These are phyloP conservation scores for Penicillium arizonense DNA, from an alignment of 495 filamentous ascomycete genomes.

Conservation along the genomic window DNA sequence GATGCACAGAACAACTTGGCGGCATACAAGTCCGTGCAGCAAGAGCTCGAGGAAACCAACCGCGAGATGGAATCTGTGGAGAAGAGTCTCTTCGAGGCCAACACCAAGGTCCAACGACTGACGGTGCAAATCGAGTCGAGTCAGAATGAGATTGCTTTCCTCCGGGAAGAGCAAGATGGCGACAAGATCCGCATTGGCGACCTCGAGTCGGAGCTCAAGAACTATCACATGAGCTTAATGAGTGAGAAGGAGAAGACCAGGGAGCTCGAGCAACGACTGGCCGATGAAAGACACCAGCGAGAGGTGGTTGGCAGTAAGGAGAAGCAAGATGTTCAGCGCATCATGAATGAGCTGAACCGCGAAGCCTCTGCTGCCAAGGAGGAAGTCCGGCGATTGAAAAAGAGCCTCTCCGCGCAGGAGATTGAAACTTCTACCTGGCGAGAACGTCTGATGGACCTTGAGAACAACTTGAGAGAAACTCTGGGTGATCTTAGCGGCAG, in stretches of 20 bases:
- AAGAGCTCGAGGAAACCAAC: constrained; percentile 71
- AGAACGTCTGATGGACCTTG: constrained; percentile 82
- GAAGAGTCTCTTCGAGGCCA: constrained; percentile 71
- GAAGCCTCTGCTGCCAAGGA: constrained; percentile 82
- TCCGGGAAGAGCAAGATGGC: constrained; percentile 93
- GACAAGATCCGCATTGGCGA: constrained; percentile 99
- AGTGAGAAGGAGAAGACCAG: constrained; percentile 78
- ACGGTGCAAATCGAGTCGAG: constrained; percentile 89
- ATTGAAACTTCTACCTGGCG: constrained; percentile 87
- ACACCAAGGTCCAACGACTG: constrained; percentile 79
- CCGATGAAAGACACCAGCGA: constrained; percentile 78
- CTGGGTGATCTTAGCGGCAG: constrained; percentile 84
- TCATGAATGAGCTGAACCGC: constrained; percentile 81
- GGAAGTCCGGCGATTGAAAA: constrained; percentile 75
- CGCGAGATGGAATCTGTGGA: constrained; percentile 76
- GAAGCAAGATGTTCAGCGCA: constrained; percentile 80
- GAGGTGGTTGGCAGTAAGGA: constrained; percentile 82
- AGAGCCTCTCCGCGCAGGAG: constrained; percentile 77
- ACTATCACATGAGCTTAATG: constrained; percentile 64
- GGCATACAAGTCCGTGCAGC: constrained; percentile 69
- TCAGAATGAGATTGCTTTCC: constrained; percentile 90
- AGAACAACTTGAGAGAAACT: constrained; percentile 80
- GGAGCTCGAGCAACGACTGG: constrained; percentile 75
- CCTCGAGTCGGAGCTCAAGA: constrained; percentile 76
- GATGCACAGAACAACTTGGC: constrained; percentile 67